phyloP scores from a whole-genome alignment of 208 protist genomes.

The Leishmania tarentolae region DNA sequence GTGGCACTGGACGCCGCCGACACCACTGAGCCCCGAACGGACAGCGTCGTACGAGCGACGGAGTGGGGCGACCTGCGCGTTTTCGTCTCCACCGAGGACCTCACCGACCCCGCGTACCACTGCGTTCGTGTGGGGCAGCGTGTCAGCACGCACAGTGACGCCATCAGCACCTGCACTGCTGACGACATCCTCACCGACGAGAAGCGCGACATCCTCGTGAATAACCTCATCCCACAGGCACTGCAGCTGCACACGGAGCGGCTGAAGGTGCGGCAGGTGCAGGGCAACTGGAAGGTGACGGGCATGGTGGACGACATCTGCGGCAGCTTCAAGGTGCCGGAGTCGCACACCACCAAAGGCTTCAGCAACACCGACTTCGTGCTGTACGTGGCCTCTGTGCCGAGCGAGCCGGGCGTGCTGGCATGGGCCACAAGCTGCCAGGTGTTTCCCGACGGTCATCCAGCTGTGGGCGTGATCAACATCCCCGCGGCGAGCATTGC shows the following conservation, averaged over 20 bases:
- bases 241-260: slow-evolving; percentile 46
- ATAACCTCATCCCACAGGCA: slow-evolving; percentile 46
- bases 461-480: too few species aligned
- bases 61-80: slow-evolving; percentile 49
- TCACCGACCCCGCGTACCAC: slow-evolving; percentile 38
- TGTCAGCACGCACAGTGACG: slow-evolving; percentile 22
- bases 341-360: slow-evolving; percentile 34
- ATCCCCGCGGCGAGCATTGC: too few species aligned
- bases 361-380: slow-evolving; percentile 53
- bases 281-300: slow-evolving; percentile 17
- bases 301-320: slow-evolving; percentile 2
- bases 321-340: slow-evolving; percentile 11
- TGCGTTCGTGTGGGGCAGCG: slow-evolving; percentile 34
- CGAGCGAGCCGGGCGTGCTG: neutral
- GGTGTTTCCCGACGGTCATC: slow-evolving; percentile 3
- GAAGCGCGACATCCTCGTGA: slow-evolving; percentile 35
- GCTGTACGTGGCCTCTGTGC: slow-evolving; percentile 52
- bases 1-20: neutral
- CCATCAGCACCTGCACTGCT: slow-evolving; percentile 22
- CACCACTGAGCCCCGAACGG: neutral
- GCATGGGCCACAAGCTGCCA: slow-evolving; percentile 54
- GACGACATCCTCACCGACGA: slow-evolving; percentile 39
- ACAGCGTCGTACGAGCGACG: neutral
- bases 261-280: slow-evolving; percentile 44
- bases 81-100: slow-evolving; percentile 31